These are phyloP conservation scores for Cupressus sempervirens DNA, from an alignment of 75 land plant genomes.

Conservation along the genomic window DNA sequence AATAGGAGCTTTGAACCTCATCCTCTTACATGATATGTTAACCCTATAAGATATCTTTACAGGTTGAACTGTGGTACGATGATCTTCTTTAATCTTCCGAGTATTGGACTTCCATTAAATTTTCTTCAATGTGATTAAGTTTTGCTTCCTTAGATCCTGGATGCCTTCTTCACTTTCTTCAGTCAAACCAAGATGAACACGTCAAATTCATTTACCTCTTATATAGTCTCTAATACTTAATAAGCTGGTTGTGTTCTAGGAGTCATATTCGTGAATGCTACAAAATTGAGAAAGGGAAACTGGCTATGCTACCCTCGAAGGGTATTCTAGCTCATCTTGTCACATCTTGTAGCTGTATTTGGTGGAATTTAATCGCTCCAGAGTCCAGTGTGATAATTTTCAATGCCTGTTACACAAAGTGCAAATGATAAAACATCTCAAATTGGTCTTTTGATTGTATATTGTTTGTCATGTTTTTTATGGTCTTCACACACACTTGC, in stretches of 20 bases:
- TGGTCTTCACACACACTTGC: background rate
- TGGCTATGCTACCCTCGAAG: background rate
- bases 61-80: background rate
- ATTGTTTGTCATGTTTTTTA: background rate
- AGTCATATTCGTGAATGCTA: background rate
- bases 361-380: background rate
- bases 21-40: background rate
- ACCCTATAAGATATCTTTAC: background rate
- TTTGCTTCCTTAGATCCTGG: background rate
- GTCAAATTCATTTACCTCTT: background rate
- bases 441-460: background rate
- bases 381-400: background rate
- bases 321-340: background rate
- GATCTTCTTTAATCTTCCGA: background rate
- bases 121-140: background rate
- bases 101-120: background rate
- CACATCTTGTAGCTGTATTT: background rate
- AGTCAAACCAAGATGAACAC: background rate
- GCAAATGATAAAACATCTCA: background rate
- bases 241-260: background rate
- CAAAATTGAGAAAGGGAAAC: background rate
- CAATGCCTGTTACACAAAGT: background rate
- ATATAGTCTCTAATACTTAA: background rate
- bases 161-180: background rate
- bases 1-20: background rate